A percentile compares a stretch with the other conserved stretches of the same genome.
Evolutionary conservation across 2,329 filamentous ascomycete species (phyloP).

Genomic region (Colletotrichum tofieldiae): DNA sequence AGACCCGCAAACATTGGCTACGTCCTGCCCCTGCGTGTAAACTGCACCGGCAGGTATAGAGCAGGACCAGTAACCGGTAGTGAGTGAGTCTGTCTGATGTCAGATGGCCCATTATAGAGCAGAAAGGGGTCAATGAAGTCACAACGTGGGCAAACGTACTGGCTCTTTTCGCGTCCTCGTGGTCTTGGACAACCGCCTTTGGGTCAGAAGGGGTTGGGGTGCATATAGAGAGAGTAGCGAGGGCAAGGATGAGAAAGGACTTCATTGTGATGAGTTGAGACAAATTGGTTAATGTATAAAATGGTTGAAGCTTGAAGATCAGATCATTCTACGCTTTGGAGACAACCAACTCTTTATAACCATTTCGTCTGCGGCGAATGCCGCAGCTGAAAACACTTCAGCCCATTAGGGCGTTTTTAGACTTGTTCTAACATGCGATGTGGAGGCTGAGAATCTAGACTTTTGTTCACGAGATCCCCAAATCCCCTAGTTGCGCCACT

Average conservation of each 20-base stretch:
- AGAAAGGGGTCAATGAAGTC: neutral
- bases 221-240: neutral
- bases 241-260: neutral
- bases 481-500: neutral
- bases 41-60: neutral
- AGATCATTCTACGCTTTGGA: no score
- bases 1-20: neutral
- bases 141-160: neutral
- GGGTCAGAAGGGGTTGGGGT: neutral
- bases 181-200: neutral
- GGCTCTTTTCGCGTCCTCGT: neutral
- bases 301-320: no score
- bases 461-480: no score
- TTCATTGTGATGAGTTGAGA: neutral
- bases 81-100: neutral
- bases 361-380: neutral
- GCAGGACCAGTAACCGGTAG: constrained; percentile 8
- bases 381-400: neutral
- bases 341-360: neutral
- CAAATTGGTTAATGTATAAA: neutral
- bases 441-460: no score
- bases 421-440: neutral
- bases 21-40: neutral
- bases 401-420: neutral
- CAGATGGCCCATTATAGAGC: neutral